A percentile compares a stretch with the other conserved stretches of the same genome.
These are phyloP conservation scores for Hippophae tibetana DNA, from an alignment of 306 rosid species.

Conservation along the genomic window DNA sequence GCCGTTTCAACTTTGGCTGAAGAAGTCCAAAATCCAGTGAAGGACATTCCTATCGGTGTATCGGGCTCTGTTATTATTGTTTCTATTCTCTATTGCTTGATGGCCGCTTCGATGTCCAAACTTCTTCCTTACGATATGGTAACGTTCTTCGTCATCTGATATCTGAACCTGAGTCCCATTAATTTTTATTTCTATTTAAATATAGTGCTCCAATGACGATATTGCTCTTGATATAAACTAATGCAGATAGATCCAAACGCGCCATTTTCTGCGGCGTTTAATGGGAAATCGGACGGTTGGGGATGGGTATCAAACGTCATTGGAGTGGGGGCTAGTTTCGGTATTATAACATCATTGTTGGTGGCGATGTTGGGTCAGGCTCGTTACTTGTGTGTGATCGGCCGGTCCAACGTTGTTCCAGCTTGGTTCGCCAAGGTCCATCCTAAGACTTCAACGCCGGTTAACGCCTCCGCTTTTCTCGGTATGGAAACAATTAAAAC, in stretches of 20 bases:
- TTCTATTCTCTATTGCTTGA: slow-evolving; percentile 61
- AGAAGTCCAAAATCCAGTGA: slow-evolving; percentile 63
- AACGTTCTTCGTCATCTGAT: not conserved
- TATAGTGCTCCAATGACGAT: not conserved
- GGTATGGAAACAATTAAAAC: slow-evolving; percentile 30
- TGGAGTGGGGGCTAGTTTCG: slow-evolving; percentile 83
- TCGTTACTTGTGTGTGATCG: slow-evolving; percentile 90
- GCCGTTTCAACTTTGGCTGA: slow-evolving; percentile 97
- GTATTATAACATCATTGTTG: slow-evolving; percentile 79
- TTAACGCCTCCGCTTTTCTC: slow-evolving; percentile 91
- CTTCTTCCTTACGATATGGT: slow-evolving; percentile 88
- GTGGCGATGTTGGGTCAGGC: slow-evolving; percentile 97
- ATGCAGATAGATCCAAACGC: slow-evolving; percentile 59
- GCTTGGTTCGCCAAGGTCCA: slow-evolving; percentile 90
- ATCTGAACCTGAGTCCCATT: not conserved
- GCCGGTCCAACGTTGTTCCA: slow-evolving; percentile 87
- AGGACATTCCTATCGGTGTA: slow-evolving; percentile 82
- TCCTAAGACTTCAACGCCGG: slow-evolving; percentile 75
- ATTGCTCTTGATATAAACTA: not conserved
- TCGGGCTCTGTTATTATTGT: slow-evolving; percentile 77
- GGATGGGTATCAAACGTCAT: slow-evolving; percentile 75
- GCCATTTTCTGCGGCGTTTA: slow-evolving; percentile 74
- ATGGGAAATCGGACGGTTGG: slow-evolving; percentile 52
- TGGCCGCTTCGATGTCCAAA: slow-evolving; percentile 90
- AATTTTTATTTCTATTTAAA: not conserved